phyloP scores from a whole-genome alignment of 768 basidiomycete genomes.

The Amanita rimosa region DNA sequence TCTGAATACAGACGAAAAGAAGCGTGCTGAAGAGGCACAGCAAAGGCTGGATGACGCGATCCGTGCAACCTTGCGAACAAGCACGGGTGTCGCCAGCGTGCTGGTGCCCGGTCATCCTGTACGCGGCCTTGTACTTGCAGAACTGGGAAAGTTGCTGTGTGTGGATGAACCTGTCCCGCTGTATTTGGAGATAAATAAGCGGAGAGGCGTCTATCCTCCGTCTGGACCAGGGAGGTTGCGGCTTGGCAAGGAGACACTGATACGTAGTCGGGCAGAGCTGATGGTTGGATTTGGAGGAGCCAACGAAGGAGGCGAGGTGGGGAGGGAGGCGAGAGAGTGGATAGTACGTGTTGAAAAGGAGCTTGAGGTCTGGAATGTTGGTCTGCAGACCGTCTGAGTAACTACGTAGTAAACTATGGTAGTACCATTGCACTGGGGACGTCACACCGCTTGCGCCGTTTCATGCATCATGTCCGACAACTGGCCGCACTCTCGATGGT shows the following conservation, averaged over 20 bases:
- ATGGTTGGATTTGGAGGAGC: constrained; percentile 57
- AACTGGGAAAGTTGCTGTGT: constrained; percentile 71
- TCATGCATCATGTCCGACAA: constrained; percentile 18
- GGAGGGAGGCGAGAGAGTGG: constrained; percentile 46
- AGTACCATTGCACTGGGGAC: too few species aligned
- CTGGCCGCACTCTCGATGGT: constrained; percentile 39
- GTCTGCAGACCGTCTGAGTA: constrained; percentile 27
- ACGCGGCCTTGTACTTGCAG: constrained; percentile 61
- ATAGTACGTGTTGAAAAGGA: constrained; percentile 62
- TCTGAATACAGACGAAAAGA: background rate
- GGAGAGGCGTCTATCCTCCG: constrained; percentile 41
- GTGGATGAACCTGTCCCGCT: constrained; percentile 60
- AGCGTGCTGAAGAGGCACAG: constrained; percentile 21
- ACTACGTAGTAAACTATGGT: too few species aligned
- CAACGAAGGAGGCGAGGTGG: constrained; percentile 65
- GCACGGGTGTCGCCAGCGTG: constrained; percentile 39
- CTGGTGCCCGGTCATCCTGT: constrained; percentile 65
- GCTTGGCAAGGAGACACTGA: constrained; percentile 52
- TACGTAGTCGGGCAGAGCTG: constrained; percentile 51
- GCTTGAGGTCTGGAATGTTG: constrained; percentile 55
- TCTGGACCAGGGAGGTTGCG: constrained; percentile 52
- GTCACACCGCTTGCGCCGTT: background rate
- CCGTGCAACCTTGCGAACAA: constrained; percentile 40
- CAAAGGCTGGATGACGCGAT: constrained; percentile 54
- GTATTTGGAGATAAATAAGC: constrained; percentile 4